Base-by-base conservation (phyloP, 2,329 filamentous ascomycete species). In the Diaporthe ampelina region DNA sequence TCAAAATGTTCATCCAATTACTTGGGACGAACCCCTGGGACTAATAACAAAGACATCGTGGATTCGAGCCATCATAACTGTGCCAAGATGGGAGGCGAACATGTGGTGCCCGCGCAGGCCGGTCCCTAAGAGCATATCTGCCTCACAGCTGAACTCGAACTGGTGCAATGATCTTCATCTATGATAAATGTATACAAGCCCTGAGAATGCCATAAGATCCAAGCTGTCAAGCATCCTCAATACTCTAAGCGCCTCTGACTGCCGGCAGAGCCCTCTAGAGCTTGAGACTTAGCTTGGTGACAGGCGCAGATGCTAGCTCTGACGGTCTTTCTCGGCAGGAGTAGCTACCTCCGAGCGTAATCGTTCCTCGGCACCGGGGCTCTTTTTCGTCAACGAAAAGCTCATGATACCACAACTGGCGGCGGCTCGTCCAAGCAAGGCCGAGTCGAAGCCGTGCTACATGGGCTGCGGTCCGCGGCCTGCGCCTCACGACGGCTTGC, bases 11-110 rank as follows among this genome's bases (percentile, higher is more conserved):
- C 63, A 68, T 68, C 63, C 48, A 54, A 68, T 54, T 35, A 24
- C 13, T n/a, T 54, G 48, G 48, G 63, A 68, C n/a, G 63, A 68
- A 68, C 48, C 63, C 63, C 63, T 68, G 63, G 48, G 4, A 68
- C 63, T 68, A 68, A 40, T 21, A 45, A 29, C 24, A 63, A 67
- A 48, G 45, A 52, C 63, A 29, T 37, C 35, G 29, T 67, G 61
- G 45, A 24, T 19, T 26, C 61, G 21, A 21, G 61, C 43, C 61
- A 45, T 63, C 24, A 32, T 29, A 32, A 17, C 61, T 24, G n/a
- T 67, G 61, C 45, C 61, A 67, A 52, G 61, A 29, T 50, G 45
- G 19, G 45, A 67, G 61, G 26, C 21, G 61, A 67, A 67, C 61
- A 37, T 35, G 43, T 67, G 61, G 61, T 67, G 3, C 43, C 32